Conservation (phyloP, 345 rosid genomes). For the Iberis pinnata region DNA sequence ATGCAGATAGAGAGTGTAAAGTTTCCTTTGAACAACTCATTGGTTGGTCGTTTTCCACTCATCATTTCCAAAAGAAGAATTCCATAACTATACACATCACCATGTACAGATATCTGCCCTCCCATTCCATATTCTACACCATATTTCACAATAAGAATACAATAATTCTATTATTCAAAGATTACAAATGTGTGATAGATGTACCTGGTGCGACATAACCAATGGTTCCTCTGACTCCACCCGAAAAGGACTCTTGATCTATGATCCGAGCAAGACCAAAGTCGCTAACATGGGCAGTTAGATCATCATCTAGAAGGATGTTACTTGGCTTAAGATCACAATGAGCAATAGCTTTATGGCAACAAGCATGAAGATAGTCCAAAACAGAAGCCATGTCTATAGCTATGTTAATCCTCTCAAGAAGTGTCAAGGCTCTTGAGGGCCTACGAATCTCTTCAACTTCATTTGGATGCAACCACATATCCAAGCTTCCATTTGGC, state of each 20-base stretch:
- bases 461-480: slow-evolving; percentile 31
- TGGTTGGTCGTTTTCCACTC: slow-evolving; percentile 32
- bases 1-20: slow-evolving; percentile 20
- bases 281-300: slow-evolving; percentile 23
- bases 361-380: slow-evolving; percentile 21
- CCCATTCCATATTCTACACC: slow-evolving; percentile 12
- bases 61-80: slow-evolving; percentile 33
- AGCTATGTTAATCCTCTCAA: slow-evolving; percentile 32
- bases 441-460: slow-evolving; percentile 13
- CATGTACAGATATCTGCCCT: slow-evolving; percentile 4
- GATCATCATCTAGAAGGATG: slow-evolving; percentile 19
- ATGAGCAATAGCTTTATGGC: slow-evolving; percentile 18
- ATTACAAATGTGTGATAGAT: background rate
- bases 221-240: slow-evolving; percentile 1
- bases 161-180: background rate
- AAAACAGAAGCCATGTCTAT: slow-evolving; percentile 26
- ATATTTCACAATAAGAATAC: background rate
- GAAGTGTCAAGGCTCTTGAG: slow-evolving; percentile 16
- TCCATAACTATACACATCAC: slow-evolving; percentile 34
- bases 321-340: slow-evolving; percentile 31
- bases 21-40: slow-evolving; percentile 21
- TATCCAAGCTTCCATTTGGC: slow-evolving; percentile 44
- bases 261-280: slow-evolving; percentile 26
- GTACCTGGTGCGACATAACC: slow-evolving; percentile 9
- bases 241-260: slow-evolving; percentile 7